Conservation (phyloP, 2,329 filamentous ascomycete genomes). For the Penicillium polonicum region DNA sequence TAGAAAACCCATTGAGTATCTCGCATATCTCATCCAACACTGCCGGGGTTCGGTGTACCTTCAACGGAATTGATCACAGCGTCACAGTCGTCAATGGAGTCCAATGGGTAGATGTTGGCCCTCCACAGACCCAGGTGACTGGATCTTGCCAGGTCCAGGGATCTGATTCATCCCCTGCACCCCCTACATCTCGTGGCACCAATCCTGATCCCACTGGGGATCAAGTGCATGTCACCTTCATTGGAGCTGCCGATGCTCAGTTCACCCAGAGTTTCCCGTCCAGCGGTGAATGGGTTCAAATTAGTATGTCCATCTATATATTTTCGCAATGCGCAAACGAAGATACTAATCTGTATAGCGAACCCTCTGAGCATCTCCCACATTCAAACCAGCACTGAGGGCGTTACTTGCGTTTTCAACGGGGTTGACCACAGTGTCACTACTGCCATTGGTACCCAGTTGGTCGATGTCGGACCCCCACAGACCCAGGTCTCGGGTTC, state of each 20-base stretch:
- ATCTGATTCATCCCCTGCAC: neutral
- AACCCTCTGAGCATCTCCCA: conserved; percentile 19
- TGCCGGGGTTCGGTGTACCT: conserved; percentile 25
- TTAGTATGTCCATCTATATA: conserved; percentile 8
- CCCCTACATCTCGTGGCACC: neutral
- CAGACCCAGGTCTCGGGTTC: conserved; percentile 14
- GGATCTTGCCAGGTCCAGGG: conserved; percentile 5
- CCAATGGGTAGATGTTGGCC: conserved; percentile 27
- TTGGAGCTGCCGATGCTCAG: conserved; percentile 5
- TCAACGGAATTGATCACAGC: conserved; percentile 26
- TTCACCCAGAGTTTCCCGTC: conserved; percentile 2
- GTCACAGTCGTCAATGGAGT: conserved; percentile 22
- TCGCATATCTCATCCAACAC: conserved; percentile 22
- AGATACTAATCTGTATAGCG: conserved; percentile 6
- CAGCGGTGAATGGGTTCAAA: conserved; percentile 3
- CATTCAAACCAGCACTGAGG: conserved; percentile 5
- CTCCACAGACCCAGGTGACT: conserved; percentile 29
- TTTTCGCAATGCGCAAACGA: too few relatives aligned
- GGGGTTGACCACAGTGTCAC: conserved; percentile 16
- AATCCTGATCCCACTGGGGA: neutral
- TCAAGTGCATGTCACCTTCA: conserved; percentile 1
- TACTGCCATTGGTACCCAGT: conserved; percentile 5
- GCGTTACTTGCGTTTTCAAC: conserved; percentile 10
- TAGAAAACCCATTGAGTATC: conserved; percentile 22
- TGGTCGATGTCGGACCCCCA: conserved; percentile 17